Conservation (phyloP, 306 rosid species). For the Cyclanthera cordifolia region DNA sequence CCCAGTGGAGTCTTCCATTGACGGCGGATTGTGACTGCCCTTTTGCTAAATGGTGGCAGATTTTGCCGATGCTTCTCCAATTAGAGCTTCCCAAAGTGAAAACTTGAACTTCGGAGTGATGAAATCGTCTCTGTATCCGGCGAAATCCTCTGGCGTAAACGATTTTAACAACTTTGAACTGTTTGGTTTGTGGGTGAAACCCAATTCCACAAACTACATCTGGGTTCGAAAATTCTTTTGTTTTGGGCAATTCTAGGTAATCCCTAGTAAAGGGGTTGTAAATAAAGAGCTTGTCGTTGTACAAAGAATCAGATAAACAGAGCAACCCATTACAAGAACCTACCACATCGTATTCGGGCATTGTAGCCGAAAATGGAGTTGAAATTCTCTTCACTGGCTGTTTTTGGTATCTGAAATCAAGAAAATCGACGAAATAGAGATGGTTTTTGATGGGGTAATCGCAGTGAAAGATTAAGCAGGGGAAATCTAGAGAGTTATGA, state of each 20-base stretch:
- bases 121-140: not conserved
- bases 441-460: conserved; percentile 29
- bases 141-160: conserved; percentile 10
- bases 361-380: conserved; percentile 18
- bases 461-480: conserved; percentile 31
- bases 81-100: conserved; percentile 23
- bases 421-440: conserved; percentile 22
- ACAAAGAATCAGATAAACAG: conserved; percentile 28
- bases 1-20: conserved; percentile 42
- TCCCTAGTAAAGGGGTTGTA: conserved; percentile 30
- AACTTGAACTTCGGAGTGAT: conserved; percentile 21
- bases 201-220: conserved; percentile 33
- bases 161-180: conserved; percentile 28
- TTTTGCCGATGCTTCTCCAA: conserved; percentile 33
- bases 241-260: conserved; percentile 22
- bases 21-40: conserved; percentile 25
- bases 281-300: conserved; percentile 17
- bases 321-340: conserved; percentile 29
- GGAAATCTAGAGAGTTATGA: not conserved
- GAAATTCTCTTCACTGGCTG: conserved; percentile 14
- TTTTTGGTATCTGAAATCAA: not conserved
- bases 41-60: conserved; percentile 16
- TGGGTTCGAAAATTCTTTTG: conserved; percentile 16
- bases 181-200: conserved; percentile 18
- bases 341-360: conserved; percentile 31